A percentile compares a stretch with the other conserved stretches of the same genome.
These are phyloP conservation scores for Trichoderma sp. DNA, from an alignment of 2,329 filamentous ascomycete species.

Conservation along the genomic window DNA sequence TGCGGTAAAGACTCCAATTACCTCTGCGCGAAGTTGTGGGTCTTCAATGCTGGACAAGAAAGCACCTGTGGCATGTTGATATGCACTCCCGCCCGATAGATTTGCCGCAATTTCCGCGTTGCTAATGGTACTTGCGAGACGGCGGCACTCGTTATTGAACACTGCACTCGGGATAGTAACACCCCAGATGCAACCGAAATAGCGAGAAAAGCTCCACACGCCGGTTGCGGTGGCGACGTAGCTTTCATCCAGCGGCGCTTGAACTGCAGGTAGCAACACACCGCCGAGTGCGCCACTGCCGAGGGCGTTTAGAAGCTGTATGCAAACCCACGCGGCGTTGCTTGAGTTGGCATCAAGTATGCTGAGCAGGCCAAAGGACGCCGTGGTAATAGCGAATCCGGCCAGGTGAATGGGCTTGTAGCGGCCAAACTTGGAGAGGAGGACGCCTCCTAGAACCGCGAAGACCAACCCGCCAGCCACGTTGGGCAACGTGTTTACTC, in stretches of 20 bases:
- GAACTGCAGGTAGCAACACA: not conserved
- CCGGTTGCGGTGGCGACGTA: constrained; percentile 8
- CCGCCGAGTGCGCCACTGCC: constrained; percentile 1
- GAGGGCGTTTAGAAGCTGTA: not conserved
- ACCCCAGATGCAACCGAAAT: constrained; percentile 20
- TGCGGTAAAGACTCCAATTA: not conserved
- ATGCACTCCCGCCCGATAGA: not conserved
- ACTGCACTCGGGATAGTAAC: constrained; percentile 12
- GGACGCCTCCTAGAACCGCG: not conserved
- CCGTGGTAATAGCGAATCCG: not conserved
- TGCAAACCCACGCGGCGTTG: not conserved
- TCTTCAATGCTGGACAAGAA: not conserved
- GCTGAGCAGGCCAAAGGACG: not conserved
- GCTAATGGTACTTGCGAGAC: not conserved
- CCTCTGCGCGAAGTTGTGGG: not conserved
- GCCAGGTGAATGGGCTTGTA: not conserved
- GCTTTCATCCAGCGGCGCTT: constrained; percentile 5
- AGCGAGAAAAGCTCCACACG: constrained; percentile 3
- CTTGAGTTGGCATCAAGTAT: not conserved
- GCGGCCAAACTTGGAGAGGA: not conserved
- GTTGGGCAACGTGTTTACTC: constrained; percentile 3
- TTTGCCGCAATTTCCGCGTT: not conserved
- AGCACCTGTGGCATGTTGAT: constrained; percentile 13
- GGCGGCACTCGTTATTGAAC: constrained; percentile 21
- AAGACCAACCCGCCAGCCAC: not conserved